A percentile compares a stretch with the other conserved stretches of the same genome.
These are phyloP conservation scores for Coniochaeta pulveracea DNA, from an alignment of 2,329 filamentous ascomycete species.

Conservation along the genomic window DNA sequence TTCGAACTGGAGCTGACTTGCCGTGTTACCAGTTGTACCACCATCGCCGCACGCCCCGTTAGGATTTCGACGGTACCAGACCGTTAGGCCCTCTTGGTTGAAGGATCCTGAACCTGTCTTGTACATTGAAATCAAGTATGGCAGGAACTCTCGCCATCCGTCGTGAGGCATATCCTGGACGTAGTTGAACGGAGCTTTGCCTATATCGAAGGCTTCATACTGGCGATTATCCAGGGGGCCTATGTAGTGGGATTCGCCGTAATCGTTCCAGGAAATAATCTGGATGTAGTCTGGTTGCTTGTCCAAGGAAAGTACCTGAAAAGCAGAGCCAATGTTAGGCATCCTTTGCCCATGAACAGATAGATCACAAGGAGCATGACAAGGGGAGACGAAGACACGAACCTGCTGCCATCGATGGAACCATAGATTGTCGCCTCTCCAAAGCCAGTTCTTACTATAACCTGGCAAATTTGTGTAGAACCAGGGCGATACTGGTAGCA, in stretches of 20 bases:
- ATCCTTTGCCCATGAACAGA: no score
- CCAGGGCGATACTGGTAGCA: slow-evolving; percentile 47
- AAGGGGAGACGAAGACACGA: no score
- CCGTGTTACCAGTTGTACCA: slow-evolving; percentile 20
- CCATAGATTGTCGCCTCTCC: slow-evolving; percentile 35
- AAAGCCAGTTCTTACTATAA: slow-evolving; percentile 52
- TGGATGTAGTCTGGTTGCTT: slow-evolving; percentile 31
- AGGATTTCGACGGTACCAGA: slow-evolving; percentile 22
- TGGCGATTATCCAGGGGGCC: slow-evolving; percentile 15
- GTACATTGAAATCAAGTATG: slow-evolving; percentile 37
- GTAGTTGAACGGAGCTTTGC: slow-evolving; percentile 28
- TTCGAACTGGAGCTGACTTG: slow-evolving; percentile 14
- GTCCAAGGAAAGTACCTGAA: neutral
- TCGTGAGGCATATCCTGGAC: slow-evolving; percentile 36
- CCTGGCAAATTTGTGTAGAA: slow-evolving; percentile 47
- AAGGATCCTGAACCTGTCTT: slow-evolving; percentile 26
- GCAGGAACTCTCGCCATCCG: slow-evolving; percentile 34
- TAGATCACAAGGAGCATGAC: no score
- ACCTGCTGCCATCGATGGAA: slow-evolving; percentile 36
- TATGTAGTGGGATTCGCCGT: slow-evolving; percentile 38
- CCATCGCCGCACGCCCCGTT: slow-evolving; percentile 15
- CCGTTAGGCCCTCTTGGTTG: slow-evolving; percentile 17
- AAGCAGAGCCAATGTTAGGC: no score
- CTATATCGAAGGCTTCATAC: slow-evolving; percentile 1
- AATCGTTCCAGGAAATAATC: slow-evolving; percentile 42